Conservation (phyloP, 306 rosid genomes). For the Vigna hirtella region DNA sequence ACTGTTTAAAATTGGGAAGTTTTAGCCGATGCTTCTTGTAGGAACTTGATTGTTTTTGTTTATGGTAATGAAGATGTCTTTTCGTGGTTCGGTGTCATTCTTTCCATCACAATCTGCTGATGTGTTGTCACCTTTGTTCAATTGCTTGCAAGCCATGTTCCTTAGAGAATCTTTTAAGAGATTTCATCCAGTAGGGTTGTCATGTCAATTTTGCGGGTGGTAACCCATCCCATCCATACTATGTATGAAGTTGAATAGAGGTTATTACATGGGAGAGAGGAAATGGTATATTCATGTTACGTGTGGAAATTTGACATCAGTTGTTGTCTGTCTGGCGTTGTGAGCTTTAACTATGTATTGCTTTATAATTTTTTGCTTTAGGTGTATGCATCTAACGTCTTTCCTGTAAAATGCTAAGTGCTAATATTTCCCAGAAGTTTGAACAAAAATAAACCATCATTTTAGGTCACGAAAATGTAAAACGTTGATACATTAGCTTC, state of each 20-base stretch:
- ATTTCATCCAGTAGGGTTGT: not conserved
- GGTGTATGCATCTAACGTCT: not conserved
- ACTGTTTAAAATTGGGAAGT: slow-evolving; percentile 43
- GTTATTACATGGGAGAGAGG: not conserved
- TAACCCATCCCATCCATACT: not conserved
- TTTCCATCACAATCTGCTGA: slow-evolving; percentile 33
- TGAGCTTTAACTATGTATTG: not conserved
- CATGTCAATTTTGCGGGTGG: slow-evolving; percentile 27
- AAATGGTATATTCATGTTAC: not conserved
- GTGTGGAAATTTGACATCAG: not conserved
- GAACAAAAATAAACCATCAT: not conserved
- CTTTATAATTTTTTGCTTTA: not conserved
- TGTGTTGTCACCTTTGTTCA: slow-evolving; percentile 3
- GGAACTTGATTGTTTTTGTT: slow-evolving; percentile 35
- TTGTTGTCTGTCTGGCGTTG: not conserved
- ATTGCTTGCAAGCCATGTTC: not conserved
- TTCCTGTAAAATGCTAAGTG: not conserved
- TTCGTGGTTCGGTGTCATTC: slow-evolving; percentile 28
- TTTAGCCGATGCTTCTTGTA: slow-evolving; percentile 54
- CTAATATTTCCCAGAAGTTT: not conserved
- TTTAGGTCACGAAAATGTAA: no score
- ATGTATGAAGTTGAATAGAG: slow-evolving; percentile 8
- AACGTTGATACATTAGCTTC: no score
- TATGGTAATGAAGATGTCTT: slow-evolving; percentile 45
- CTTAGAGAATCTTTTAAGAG: slow-evolving; percentile 16